Base-by-base conservation (phyloP, 768 basidiomycete species). In the Calvatia gigantea region DNA sequence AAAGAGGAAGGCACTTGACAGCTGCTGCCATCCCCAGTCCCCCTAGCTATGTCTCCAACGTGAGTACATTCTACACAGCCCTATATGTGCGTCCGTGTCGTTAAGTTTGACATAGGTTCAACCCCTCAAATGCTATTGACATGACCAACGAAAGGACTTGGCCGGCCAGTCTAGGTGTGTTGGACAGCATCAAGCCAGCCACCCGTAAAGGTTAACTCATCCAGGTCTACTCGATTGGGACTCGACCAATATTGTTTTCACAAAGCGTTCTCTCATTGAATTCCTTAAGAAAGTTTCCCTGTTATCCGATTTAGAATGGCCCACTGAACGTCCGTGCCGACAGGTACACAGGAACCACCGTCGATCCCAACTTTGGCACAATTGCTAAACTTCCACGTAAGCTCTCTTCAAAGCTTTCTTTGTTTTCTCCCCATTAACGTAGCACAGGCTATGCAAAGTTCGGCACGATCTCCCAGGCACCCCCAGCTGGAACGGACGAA, bases 211-310 rank as follows among this genome's bases (percentile, higher is more conserved):
- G 28, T 32, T 47, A 31, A 21, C 15, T 12, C 15, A 21, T 38
- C 41, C 49, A 89, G 89, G 87, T 58, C 80, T 88, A 83, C 73
- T 91, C 60, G 89, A 91, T 69, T 91, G 89, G 89, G 89, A 91
- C 64, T 66, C 70, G 11, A 89, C 86, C 45, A 81, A 70, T 57
- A 88, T 91, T 58, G 82, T 91, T 27, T 91, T 91, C 66, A 91
- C 87, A 12, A 91, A 91, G 64, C 81, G 89, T 37, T 73, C 82
- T 39, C 71, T 91, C 59, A 75, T 90, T 50, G 89, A 91, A 62
- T 91, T 91, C 66, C 72, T 91, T 60, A 88, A 85, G 88, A 89
- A 67, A 61, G 78, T 66, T 25, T 19, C 27, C 41, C 60, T 49
- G 7, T 25, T 6, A 32, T 21, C 11, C 0, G 27, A 21, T 33